These are phyloP conservation scores for Plasmopara viticola DNA, from an alignment of 352 stramenopile genomes.

Conservation along the genomic window DNA sequence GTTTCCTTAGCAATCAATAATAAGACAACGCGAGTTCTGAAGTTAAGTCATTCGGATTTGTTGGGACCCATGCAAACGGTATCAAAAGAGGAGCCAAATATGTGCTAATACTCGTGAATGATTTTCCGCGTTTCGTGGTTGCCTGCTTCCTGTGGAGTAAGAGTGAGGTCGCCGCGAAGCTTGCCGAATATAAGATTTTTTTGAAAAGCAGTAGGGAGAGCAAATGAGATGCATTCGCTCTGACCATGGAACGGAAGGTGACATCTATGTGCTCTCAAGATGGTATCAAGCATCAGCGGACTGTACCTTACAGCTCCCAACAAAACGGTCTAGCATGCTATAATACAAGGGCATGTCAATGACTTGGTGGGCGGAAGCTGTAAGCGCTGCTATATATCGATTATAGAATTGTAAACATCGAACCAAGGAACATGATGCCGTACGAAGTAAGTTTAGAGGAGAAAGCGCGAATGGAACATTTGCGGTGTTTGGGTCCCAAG, in stretches of 20 bases:
- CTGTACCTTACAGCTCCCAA: not conserved
- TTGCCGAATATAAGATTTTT: not conserved
- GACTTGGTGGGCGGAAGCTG: not conserved
- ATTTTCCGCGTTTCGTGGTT: not conserved
- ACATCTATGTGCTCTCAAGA: not conserved
- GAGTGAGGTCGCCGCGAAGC: constrained; percentile 1
- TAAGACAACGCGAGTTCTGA: constrained; percentile 6
- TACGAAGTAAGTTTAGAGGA: not conserved
- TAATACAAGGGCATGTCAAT: not conserved
- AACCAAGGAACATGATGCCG: not conserved
- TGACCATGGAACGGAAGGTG: not conserved
- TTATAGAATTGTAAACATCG: not conserved
- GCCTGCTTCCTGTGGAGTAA: not conserved
- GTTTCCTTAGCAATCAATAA: not conserved
- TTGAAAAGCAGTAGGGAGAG: constrained; percentile 1
- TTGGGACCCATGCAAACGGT: constrained; percentile 2
- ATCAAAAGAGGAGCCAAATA: not conserved
- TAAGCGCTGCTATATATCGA: not conserved
- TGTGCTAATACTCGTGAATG: not conserved
- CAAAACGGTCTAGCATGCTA: not conserved
- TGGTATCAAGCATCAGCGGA: not conserved
- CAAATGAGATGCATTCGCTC: not conserved
- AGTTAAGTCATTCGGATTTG: constrained; percentile 1
- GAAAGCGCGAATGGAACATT: not conserved
- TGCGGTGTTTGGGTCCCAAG: not conserved